Base-by-base conservation (phyloP, 2,329 filamentous ascomycete genomes). In the Cladosporium velox region DNA sequence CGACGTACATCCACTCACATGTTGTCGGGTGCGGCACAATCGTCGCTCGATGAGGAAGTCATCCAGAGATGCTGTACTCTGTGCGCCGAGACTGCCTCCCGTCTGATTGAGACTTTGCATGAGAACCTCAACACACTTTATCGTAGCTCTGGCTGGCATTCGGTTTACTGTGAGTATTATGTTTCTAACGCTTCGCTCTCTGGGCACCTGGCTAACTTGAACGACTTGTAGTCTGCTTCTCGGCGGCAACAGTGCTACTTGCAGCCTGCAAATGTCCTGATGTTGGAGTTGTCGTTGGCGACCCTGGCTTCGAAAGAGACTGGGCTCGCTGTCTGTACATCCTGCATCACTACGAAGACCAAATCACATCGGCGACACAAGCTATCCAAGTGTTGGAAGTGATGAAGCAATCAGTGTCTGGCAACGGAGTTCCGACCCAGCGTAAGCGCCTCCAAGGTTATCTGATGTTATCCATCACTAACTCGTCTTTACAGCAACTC, bases 81-180 rank as follows among this genome's bases (percentile, higher is more conserved):
- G 8, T 75, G 77, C n/a, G 73, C 73, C 7, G 68, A 70, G 12
- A 76, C 77, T 55, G 77, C 76, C 10, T 79, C 77, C 72, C 64
- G 69, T 26, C 73, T 78, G 11, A 74, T 80, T 38, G 74, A 74
- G 32, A 73, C 62, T 5, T 70, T 75, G 3, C 80, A 79, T 66
- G 71, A 75, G 35, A 78, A 77, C 68, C 64, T 72, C 7, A 65
- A 68, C 12, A 72, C 71, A 5, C 68, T 71, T 5, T 72, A 72
- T 14, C 65, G 71, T 7, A 69, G 67, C 49, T 69, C 71, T 11
- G 71, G 71, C 15, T 72, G 71, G 71, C 71, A 72, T 30, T 70
- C 71, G 8, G 71, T 72, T 0, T 72, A 72, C 57, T 71, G 65
- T 66, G 55, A 51, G 65, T 59, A 12, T 44, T 1, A 34, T 11